Conservation (phyloP, 768 basidiomycete species). For the Hypsizygus marmoreus region DNA sequence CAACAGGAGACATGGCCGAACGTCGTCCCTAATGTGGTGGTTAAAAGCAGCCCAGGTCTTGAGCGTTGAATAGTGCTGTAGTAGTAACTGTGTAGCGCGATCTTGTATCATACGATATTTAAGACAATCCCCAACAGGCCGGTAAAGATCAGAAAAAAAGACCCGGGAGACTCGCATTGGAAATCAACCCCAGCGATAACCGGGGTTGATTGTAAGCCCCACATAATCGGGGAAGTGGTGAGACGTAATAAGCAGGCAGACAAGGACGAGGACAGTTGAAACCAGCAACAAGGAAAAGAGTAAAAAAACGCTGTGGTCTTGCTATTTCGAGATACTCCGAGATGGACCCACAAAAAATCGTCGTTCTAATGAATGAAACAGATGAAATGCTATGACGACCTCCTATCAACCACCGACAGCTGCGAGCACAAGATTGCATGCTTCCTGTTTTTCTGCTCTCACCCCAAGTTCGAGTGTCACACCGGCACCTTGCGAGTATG, state of each 20-base stretch:
- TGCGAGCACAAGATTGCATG: constrained; percentile 83
- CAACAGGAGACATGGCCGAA: constrained; percentile 21
- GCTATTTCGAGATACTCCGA: constrained; percentile 2
- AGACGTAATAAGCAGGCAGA: too few species aligned
- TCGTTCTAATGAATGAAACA: constrained; percentile 16
- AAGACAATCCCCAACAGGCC: constrained; percentile 16
- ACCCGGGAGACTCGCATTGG: constrained; percentile 12
- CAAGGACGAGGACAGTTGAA: constrained; percentile 4
- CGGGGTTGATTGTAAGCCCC: constrained; percentile 9
- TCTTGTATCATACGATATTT: constrained; percentile 33
- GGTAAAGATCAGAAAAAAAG: constrained; percentile 16
- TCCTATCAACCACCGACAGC: constrained; percentile 72
- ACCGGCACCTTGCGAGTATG: constrained; percentile 84
- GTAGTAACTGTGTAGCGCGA: constrained; percentile 2
- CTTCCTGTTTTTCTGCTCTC: constrained; percentile 87
- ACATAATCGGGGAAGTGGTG: constrained; percentile 1
- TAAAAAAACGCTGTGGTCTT: neutral
- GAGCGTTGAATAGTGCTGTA: constrained; percentile 9
- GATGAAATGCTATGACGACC: neutral
- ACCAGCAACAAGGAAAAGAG: neutral
- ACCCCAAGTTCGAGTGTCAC: constrained; percentile 92
- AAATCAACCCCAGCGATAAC: constrained; percentile 11
- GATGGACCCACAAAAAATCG: constrained; percentile 5
- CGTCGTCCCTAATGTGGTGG: constrained; percentile 12
- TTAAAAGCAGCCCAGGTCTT: constrained; percentile 4